Base-by-base conservation (phyloP, 75 land plant genomes). In the Picea glauca region DNA sequence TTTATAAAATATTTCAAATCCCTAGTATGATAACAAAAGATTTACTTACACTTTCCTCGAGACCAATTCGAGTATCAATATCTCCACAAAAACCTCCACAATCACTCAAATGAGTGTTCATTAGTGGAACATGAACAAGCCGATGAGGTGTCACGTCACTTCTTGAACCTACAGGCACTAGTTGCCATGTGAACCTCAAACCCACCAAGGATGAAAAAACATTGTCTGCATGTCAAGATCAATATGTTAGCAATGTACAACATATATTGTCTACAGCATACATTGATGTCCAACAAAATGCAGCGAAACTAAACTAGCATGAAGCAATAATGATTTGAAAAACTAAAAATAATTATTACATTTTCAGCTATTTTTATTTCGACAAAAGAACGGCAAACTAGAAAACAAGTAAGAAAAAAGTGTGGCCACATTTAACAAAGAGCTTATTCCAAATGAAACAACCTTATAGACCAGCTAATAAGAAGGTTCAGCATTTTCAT, bases 131-230 rank as follows among this genome's bases (percentile, higher is more conserved):
- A 86, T 97, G 99, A n/a, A 81, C 79, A 79, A 97, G 88, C 74
- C 88, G 84, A 80, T 93, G 91, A 35, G 81, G 32, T 21, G 57
- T 50, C 17, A 67, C 78, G 81, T 90, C 83, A 58, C 74, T 76
- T 38, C 74, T 15, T 65, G 78, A 74, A 50, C 14, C 70, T 75
- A 76, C 58, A 60, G 98, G 93, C 58, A 78, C 81, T 66, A 97
- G 87, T 75, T 91, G 80, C 99, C 99, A 97, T 62, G 73, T 77
- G 74, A 97, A 95, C 75, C 91, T 88, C 60, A 97, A 81, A 54
- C 99, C 99, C 59, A 91, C 99, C 67, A 97, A 76, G 18, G 99
- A 92, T 68, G 98, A 94, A 77, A 97, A 97, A 5, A 93, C 92
- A 80, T 97, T 97, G 13, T 96, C 99, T 96, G 98, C 80, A 87